Evolutionary conservation across 1,284 basidiomycete species (phyloP).

Genomic region (Cystobasidium pallidum): DNA sequence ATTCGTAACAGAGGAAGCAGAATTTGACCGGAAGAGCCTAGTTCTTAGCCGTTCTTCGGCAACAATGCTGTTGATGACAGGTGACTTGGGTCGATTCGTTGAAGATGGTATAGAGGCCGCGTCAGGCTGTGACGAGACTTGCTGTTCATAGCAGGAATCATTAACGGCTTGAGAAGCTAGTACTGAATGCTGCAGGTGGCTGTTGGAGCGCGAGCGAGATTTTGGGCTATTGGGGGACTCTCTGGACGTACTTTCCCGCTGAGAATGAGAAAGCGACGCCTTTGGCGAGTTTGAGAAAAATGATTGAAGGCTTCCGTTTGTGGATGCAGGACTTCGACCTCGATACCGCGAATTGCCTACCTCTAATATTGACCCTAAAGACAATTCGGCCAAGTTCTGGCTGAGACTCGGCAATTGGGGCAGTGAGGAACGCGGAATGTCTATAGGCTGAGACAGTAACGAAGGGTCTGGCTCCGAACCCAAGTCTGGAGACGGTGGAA

Average conservation of each 20-base stretch:
- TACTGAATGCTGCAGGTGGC: constrained; percentile 17
- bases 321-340: constrained; percentile 31
- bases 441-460: background rate
- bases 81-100: background rate
- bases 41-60: constrained; percentile 2
- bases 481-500: background rate
- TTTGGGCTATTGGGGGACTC: background rate
- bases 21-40: constrained; percentile 18
- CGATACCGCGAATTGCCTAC: background rate
- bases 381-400: constrained; percentile 26
- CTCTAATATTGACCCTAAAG: constrained; percentile 33
- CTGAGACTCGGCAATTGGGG: constrained; percentile 31
- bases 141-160: background rate
- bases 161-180: background rate
- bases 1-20: constrained; percentile 1
- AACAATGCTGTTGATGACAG: background rate
- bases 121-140: background rate
- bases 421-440: background rate
- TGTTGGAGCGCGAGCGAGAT: constrained; percentile 14
- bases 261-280: constrained; percentile 9
- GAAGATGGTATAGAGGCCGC: background rate
- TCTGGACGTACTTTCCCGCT: background rate
- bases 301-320: constrained; percentile 15
- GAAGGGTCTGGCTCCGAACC: background rate
- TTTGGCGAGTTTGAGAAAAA: constrained; percentile 4